Evolutionary conservation across 768 basidiomycete genomes (phyloP), one percentile per base, ranked within the genome.

Genomic region (Gloeostereum incarnatum): DNA sequence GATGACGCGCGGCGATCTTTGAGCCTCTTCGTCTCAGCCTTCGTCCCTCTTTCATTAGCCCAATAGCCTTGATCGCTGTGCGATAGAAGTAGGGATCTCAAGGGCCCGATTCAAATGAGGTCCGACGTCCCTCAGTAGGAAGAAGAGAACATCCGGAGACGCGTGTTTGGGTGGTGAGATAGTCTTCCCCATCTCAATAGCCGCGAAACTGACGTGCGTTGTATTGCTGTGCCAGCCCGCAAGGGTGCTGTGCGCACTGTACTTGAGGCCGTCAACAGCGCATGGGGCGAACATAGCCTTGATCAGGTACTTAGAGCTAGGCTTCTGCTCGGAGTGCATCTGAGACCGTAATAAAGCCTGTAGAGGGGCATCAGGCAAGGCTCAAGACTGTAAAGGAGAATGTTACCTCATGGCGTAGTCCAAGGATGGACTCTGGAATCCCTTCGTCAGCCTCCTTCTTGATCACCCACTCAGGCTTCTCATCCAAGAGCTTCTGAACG

Each of bases 1-100:
- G n/a, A n/a, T n/a, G n/a, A 60, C 33, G 53, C 30, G 32, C 49
- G 50, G 2, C 56, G 45, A 2, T 40, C 45, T 33, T 56, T 50
- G 31, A 50, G 41, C 42, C 50, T 54, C 41, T 51, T 57, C 36
- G 38, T 36, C 36, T 48, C 40, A 20, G 49, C 51, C 38, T 45
- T 49, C n/a, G 38, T 16, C 18, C 38, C 31, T 13, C 46, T 48
- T 31, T 43, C 39, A 16, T 42, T 38, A 8, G 51, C 35, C 35
- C 43, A 22, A 45, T 11, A 0, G 52, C 57, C 6, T 44, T 27
- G 42, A 50, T 44, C 5, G 52, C 47, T 6, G 43, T 42, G 35
- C 50, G 46, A 36, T 47, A 57, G 31, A 49, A 51, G 4, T 42
- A 21, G 23, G 30, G 2, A 55, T 29, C 25, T 54, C 46, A 6